phyloP scores from a whole-genome alignment of 106 monocot genomes.

The Dioscorea alata region DNA sequence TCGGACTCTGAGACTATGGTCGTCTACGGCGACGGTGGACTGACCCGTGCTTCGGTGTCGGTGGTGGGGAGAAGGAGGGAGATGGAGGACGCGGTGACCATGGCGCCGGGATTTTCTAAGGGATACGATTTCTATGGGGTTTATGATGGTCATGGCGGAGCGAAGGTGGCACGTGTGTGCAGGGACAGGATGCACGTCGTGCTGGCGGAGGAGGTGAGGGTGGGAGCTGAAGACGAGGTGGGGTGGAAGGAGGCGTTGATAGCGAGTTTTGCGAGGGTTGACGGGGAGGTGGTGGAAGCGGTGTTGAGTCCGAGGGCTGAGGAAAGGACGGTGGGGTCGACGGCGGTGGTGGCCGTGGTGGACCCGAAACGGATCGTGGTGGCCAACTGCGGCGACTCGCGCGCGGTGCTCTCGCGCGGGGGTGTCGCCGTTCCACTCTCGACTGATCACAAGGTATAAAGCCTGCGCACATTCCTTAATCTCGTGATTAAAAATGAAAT shows the following conservation, averaged over 20 bases:
- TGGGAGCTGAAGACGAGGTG: background rate
- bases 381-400: conserved; percentile 73
- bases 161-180: conserved; percentile 48
- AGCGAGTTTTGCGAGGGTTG: conserved; percentile 48
- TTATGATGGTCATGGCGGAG: conserved; percentile 71
- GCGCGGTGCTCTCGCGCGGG: conserved; percentile 59
- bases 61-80: conserved; percentile 45
- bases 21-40: background rate
- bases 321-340: conserved; percentile 68
- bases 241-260: conserved; percentile 41
- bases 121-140: conserved; percentile 62
- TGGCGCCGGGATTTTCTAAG: conserved; percentile 17
- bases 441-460: conserved; percentile 58
- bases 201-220: conserved; percentile 48
- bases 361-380: conserved; percentile 42
- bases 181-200: conserved; percentile 60
- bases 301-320: conserved; percentile 7
- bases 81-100: conserved; percentile 55
- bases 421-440: conserved; percentile 56
- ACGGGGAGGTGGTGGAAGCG: conserved; percentile 33
- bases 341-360: conserved; percentile 67
- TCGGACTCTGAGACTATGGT: background rate
- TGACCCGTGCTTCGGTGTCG: conserved; percentile 33
- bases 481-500: background rate
- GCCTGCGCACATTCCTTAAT: background rate